Evolutionary conservation across 2,329 filamentous ascomycete genomes (phyloP).

Genomic region (Aureobasidium sp.): DNA sequence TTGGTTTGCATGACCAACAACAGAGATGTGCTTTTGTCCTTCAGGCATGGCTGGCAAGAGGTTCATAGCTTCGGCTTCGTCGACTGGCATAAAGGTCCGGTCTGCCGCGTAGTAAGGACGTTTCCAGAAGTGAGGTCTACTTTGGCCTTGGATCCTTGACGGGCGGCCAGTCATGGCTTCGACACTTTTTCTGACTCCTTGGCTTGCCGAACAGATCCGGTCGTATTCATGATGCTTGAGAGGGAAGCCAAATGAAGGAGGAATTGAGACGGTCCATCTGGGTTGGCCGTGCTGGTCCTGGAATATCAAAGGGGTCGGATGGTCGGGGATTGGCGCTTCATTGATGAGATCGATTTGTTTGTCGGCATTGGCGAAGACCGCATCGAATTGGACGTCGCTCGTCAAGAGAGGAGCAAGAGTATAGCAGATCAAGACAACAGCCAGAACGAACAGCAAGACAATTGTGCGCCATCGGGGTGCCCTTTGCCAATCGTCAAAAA

Average conservation of each 20-base stretch:
- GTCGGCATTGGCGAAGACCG: constrained; percentile 22
- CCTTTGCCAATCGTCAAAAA: not conserved
- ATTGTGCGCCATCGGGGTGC: constrained; percentile 12
- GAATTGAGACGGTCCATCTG: constrained; percentile 77
- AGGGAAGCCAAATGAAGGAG: constrained; percentile 57
- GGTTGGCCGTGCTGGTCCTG: constrained; percentile 54
- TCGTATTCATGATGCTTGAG: constrained; percentile 56
- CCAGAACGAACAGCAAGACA: constrained; percentile 8
- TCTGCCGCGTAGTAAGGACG: constrained; percentile 53
- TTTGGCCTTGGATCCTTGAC: constrained; percentile 25
- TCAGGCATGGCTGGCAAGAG: constrained; percentile 44
- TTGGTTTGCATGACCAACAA: constrained; percentile 16
- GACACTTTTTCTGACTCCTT: constrained; percentile 34
- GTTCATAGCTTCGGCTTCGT: constrained; percentile 57
- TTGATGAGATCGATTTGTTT: constrained; percentile 56
- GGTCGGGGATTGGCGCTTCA: constrained; percentile 56
- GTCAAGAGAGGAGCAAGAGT: constrained; percentile 18
- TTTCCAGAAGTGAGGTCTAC: constrained; percentile 37
- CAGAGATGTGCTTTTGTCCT: constrained; percentile 20
- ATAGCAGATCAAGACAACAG: constrained; percentile 10
- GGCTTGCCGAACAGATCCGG: constrained; percentile 54
- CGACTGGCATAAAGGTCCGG: constrained; percentile 63
- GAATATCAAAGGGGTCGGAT: constrained; percentile 64
- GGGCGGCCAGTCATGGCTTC: constrained; percentile 21
- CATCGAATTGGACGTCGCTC: constrained; percentile 21